phyloP scores from a whole-genome alignment of 1,284 basidiomycete species.

The Meira nashicola region DNA sequence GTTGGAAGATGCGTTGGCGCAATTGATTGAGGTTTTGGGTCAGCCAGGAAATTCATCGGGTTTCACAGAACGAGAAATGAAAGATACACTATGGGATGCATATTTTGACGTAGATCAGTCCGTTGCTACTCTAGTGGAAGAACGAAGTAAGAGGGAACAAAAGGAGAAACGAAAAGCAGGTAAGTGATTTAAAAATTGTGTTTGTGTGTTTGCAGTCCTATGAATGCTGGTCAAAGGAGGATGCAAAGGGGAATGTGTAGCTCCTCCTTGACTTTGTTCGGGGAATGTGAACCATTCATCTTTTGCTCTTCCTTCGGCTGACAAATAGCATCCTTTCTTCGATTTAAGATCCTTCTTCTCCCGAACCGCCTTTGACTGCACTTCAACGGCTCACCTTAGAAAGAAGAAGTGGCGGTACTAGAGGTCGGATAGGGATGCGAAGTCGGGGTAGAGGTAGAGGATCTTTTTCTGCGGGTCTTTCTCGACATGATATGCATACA shows the following conservation, averaged over 20 bases:
- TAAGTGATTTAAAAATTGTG: constrained; percentile 22
- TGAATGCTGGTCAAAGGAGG: too few species aligned
- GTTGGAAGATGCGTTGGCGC: constrained; percentile 32
- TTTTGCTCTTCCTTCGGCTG: neutral
- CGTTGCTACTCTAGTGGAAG: constrained; percentile 62
- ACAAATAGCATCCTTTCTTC: neutral
- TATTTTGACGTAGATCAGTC: constrained; percentile 81
- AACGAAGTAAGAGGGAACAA: constrained; percentile 33
- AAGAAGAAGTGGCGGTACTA: constrained; percentile 16
- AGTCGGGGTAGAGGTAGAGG: neutral
- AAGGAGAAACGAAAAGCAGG: constrained; percentile 35
- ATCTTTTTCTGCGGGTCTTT: neutral
- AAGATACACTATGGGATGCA: constrained; percentile 78
- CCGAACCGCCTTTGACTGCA: constrained; percentile 58
- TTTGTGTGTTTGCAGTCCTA: neutral
- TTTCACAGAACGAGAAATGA: constrained; percentile 58
- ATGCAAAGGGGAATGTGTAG: too few species aligned
- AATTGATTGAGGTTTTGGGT: constrained; percentile 38
- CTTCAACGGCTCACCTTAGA: constrained; percentile 55
- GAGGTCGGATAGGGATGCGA: constrained; percentile 7
- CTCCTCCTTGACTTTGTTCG: too few species aligned
- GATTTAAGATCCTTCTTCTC: constrained; percentile 4
- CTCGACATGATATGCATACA: neutral
- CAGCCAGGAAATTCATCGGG: constrained; percentile 20
- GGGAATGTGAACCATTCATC: neutral